These are phyloP conservation scores for Penicillium psychrosexuale DNA, from an alignment of 2,329 filamentous ascomycete genomes.

Conservation along the genomic window DNA sequence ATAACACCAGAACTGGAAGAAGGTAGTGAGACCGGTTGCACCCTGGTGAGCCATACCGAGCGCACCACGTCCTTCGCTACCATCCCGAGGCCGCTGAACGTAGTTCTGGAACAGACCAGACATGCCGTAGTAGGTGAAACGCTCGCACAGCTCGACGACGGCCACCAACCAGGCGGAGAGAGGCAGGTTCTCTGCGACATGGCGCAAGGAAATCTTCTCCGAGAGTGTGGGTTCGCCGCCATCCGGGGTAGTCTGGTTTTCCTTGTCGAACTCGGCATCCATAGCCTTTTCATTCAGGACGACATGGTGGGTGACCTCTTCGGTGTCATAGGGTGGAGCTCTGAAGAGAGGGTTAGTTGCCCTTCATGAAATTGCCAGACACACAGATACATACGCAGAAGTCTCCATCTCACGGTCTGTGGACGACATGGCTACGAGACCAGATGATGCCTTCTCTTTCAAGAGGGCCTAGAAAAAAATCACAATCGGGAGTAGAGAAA, in stretches of 20 bases:
- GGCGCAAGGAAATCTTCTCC: constrained; percentile 51
- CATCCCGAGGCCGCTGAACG: constrained; percentile 44
- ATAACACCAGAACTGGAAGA: constrained; percentile 57
- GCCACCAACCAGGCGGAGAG: constrained; percentile 57
- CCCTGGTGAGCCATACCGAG: constrained; percentile 45
- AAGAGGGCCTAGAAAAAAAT: constrained; percentile 7
- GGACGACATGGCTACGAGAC: constrained; percentile 22
- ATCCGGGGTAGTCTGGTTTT: constrained; percentile 39
- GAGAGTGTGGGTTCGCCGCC: constrained; percentile 54
- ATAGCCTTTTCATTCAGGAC: constrained; percentile 26
- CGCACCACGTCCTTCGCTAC: constrained; percentile 40
- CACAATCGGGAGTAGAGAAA: constrained; percentile 10
- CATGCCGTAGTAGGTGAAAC: constrained; percentile 58
- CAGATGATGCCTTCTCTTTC: constrained; percentile 2
- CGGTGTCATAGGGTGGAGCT: constrained; percentile 19
- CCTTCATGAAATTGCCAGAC: neutral
- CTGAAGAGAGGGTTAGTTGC: constrained; percentile 10
- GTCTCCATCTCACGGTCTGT: constrained; percentile 28
- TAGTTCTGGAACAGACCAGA: constrained; percentile 58
- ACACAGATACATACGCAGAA: constrained; percentile 21
- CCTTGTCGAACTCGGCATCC: constrained; percentile 28
- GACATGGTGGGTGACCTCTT: constrained; percentile 13
- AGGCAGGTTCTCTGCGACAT: constrained; percentile 55
- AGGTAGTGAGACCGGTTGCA: constrained; percentile 51
- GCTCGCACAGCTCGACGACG: constrained; percentile 55